Evolutionary conservation across 208 protist species (phyloP).

Genomic region (Acanthamoeba healyi): DNA sequence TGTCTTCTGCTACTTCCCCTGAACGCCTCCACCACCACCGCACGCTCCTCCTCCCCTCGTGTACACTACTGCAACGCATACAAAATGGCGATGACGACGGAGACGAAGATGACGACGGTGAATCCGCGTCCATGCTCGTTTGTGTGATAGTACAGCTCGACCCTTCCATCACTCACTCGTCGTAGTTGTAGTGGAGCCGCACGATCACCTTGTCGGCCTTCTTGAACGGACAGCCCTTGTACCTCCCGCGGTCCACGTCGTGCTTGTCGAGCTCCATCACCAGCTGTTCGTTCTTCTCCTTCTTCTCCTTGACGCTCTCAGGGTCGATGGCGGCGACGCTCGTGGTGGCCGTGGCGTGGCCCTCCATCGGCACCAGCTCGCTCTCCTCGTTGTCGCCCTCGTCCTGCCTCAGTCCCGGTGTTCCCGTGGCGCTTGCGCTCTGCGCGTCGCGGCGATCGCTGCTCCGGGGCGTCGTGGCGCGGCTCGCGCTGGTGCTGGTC

Average conservation of each 20-base stretch:
- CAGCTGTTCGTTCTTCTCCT: background rate
- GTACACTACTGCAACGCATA: too few species aligned
- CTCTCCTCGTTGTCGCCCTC: background rate
- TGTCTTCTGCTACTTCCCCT: background rate
- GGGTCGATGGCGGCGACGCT: background rate
- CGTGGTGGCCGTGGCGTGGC: background rate
- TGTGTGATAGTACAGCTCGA: too few species aligned
- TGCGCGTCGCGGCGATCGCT: background rate
- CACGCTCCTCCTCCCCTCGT: too few species aligned
- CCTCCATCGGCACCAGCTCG: conserved; percentile 12
- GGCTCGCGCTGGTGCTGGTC: background rate
- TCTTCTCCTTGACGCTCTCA: background rate
- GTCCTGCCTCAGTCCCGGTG: background rate
- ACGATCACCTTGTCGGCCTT: conserved; percentile 26
- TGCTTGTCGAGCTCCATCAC: conserved; percentile 29
- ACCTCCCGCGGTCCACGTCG: conserved; percentile 28
- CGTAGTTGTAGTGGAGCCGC: conserved; percentile 42
- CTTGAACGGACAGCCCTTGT: conserved; percentile 57
- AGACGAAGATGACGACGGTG: too few species aligned
- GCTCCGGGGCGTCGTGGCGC: background rate
- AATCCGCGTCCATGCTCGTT: too few species aligned
- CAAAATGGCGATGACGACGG: too few species aligned
- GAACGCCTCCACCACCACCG: background rate
- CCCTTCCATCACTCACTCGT: background rate
- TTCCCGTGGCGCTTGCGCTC: background rate